Base-by-base conservation (phyloP, 805 yeast species). In the Teunomyces atbi region DNA sequence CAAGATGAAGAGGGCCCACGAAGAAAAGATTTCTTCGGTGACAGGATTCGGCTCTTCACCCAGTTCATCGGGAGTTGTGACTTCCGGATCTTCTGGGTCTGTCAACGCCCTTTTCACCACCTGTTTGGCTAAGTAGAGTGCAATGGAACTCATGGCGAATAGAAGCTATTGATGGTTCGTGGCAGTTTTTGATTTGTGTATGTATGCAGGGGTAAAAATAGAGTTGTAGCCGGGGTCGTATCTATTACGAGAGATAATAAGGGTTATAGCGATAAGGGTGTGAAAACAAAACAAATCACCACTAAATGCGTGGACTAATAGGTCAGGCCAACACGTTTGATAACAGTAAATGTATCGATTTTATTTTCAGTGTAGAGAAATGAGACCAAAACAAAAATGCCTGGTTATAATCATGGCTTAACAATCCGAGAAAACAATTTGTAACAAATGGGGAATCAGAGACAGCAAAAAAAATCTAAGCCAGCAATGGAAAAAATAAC, bases 1-100 rank as follows among this genome's bases (percentile, higher is more conserved):
- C 52, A 94, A 74, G 48, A 94, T 95, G 66, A 90, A 91, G 26
- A 94, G 70, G 0, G 99, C 98, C 99, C 99, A 94, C 0, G 97
- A 89, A 4, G 96, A 87, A 65, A 90, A 94, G 57, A 94, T 89
- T 65, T 94, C 99, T 58, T 92, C 97, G 3, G 92, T 83, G 16
- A 89, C 86, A 0, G 98, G 97, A 59, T 88, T 89, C 5, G 84
- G 76, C 26, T 75, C 79, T 11, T 77, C 84, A 29, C 83, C 89
- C 16, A 65, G 63, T 26, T 69, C 77, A 55, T 78, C 87, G 0
- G 83, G 81, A 13, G 77, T 61, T 1, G 73, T 53, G 19, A 63
- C 52, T 26, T 71, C 76, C 21, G 75, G 72, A 35, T 72, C 76
- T n/a, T 63, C 68, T 39, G 75, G 81, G 13, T 49, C 60, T 8